Percentiles rank a stretch among this genome's conserved stretches.
Conservation (phyloP, 2,329 filamentous ascomycete species). For the Aaosphaeria pasadenensis region DNA sequence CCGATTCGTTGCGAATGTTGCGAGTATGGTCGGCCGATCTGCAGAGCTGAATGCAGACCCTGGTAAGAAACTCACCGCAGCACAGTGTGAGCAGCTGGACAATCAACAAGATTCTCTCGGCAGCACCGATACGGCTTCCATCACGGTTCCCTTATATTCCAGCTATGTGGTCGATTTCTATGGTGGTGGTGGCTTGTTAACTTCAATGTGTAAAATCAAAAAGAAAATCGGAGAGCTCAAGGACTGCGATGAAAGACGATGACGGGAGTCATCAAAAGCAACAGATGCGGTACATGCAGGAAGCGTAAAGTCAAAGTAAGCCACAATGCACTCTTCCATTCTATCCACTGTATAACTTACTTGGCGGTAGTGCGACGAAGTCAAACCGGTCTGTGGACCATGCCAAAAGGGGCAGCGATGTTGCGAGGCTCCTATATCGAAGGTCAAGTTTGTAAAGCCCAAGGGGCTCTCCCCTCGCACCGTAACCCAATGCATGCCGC, state of each 20-base stretch:
- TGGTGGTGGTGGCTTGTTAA: no score
- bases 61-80: no score
- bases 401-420: slow-evolving; percentile 5
- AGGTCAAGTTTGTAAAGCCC: slow-evolving; percentile 5
- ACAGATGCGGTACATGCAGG: slow-evolving; percentile 6
- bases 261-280: slow-evolving; percentile 9
- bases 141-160: no score
- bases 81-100: no score
- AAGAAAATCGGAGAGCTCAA: no score
- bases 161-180: no score
- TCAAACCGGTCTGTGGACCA: slow-evolving; percentile 7
- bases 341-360: neutral
- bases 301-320: slow-evolving; percentile 9
- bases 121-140: no score
- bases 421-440: slow-evolving; percentile 7
- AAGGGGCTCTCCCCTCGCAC: neutral
- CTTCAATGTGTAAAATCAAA: no score
- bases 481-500: neutral
- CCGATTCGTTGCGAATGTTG: no score
- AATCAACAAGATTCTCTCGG: no score
- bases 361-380: slow-evolving; percentile 6
- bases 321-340: neutral
- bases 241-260: neutral
- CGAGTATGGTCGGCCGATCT: no score
- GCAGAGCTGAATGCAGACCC: no score